These are phyloP conservation scores for Meyerozyma sp. DNA, from an alignment of 1,139 yeast species.

Conservation along the genomic window DNA sequence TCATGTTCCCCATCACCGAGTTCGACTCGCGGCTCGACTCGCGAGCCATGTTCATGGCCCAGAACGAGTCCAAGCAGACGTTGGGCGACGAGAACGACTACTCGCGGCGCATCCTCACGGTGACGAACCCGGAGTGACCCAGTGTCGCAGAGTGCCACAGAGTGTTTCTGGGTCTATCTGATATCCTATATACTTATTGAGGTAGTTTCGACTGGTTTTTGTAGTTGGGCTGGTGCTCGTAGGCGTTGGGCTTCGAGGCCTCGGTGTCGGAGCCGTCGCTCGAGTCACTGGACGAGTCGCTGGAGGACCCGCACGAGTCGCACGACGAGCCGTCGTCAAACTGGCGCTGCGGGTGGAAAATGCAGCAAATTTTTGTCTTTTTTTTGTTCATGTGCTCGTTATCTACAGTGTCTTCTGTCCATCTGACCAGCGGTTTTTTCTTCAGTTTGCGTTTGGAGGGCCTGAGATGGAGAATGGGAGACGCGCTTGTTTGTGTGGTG, in stretches of 20 bases:
- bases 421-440: conserved; percentile 53
- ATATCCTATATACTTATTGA: not conserved
- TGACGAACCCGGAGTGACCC: conserved; percentile 53
- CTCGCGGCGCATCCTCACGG: conserved; percentile 61
- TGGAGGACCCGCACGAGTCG: conserved; percentile 20
- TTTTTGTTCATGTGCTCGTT: conserved; percentile 84
- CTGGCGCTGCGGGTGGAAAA: conserved; percentile 78
- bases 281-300: conserved; percentile 32
- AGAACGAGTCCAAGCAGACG: conserved; percentile 55
- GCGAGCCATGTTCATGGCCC: conserved; percentile 52
- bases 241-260: conserved; percentile 56
- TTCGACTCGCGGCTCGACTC: conserved; percentile 72
- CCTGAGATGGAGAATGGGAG: not conserved
- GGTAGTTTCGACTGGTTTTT: conserved; percentile 18
- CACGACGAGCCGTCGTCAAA: conserved; percentile 43
- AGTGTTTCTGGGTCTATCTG: too few relatives aligned
- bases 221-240: conserved; percentile 69
- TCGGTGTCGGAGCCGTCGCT: conserved; percentile 13
- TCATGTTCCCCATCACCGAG: conserved; percentile 41
- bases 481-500: not conserved
- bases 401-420: conserved; percentile 85
- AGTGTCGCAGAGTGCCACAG: too few relatives aligned
- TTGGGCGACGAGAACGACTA: conserved; percentile 72
- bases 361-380: conserved; percentile 92
- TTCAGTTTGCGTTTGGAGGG: conserved; percentile 4